Conservation (phyloP, 1,284 basidiomycete species). For the Ceratorhiza oryzae-sativae region DNA sequence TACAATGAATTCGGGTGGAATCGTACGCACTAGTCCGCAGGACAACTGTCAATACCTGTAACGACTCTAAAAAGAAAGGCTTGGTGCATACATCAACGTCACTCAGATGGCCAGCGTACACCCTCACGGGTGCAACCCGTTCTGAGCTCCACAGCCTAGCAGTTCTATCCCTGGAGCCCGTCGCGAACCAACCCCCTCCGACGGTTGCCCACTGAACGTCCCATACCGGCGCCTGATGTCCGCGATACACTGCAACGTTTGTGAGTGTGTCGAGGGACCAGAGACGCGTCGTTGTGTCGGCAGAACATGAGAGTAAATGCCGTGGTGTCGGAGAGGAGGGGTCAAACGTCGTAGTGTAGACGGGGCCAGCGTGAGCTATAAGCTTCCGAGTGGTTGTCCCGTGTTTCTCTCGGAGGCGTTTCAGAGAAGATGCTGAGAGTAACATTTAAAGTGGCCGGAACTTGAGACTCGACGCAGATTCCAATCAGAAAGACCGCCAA, state of each 20-base stretch:
- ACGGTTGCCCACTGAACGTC: slow-evolving; percentile 98
- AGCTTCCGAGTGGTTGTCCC: slow-evolving; percentile 88
- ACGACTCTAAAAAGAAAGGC: slow-evolving; percentile 12
- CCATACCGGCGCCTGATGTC: slow-evolving; percentile 98
- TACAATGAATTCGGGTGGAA: slow-evolving; percentile 99
- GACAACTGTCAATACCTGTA: neutral
- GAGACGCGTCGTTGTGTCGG: slow-evolving; percentile 88
- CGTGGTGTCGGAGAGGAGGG: slow-evolving; percentile 89
- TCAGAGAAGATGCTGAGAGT: slow-evolving; percentile 62
- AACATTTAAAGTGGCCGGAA: neutral
- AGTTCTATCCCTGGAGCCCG: slow-evolving; percentile 91
- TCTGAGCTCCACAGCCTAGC: slow-evolving; percentile 98
- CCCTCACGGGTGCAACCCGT: slow-evolving; percentile 82
- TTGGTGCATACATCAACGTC: slow-evolving; percentile 90
- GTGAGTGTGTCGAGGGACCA: slow-evolving; percentile 97
- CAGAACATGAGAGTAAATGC: slow-evolving; percentile 91
- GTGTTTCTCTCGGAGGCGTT: slow-evolving; percentile 76
- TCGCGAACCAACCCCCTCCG: slow-evolving; percentile 87
- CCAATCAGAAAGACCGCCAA: neutral
- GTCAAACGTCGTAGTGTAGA: slow-evolving; percentile 95
- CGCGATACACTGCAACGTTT: slow-evolving; percentile 92
- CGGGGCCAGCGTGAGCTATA: slow-evolving; percentile 95
- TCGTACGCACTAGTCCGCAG: slow-evolving; percentile 73
- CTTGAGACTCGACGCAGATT: neutral
- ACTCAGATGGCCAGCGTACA: slow-evolving; percentile 95